These are phyloP conservation scores for Phytophthora podocarpi DNA, from an alignment of 352 stramenopile genomes.

Conservation along the genomic window DNA sequence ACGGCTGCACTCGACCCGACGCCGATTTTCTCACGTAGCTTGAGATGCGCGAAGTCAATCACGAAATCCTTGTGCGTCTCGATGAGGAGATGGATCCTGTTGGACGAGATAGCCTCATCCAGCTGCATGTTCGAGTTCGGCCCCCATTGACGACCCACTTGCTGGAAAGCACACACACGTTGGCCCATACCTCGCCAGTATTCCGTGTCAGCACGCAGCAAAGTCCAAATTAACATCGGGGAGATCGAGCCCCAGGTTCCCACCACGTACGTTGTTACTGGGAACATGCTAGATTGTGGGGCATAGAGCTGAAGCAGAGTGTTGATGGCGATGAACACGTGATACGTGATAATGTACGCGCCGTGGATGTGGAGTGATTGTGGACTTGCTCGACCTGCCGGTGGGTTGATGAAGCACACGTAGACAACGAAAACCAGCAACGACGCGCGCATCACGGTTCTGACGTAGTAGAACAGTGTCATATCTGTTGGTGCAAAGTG, in stretches of 20 bases:
- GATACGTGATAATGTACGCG: slow-evolving; percentile 36
- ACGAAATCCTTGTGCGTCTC: slow-evolving; percentile 73
- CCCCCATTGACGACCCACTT: not conserved
- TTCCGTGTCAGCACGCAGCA: slow-evolving; percentile 57
- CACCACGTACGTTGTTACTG: slow-evolving; percentile 28
- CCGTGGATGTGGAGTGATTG: slow-evolving; percentile 36
- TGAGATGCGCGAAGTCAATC: slow-evolving; percentile 70
- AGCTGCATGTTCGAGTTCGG: slow-evolving; percentile 20
- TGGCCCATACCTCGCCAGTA: slow-evolving; percentile 52
- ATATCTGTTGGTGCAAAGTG: slow-evolving; percentile 10
- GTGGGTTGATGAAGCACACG: slow-evolving; percentile 37
- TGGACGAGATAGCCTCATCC: slow-evolving; percentile 50
- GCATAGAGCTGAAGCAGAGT: slow-evolving; percentile 23
- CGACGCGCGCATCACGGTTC: slow-evolving; percentile 14
- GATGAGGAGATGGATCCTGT: slow-evolving; percentile 58
- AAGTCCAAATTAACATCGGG: slow-evolving; percentile 53
- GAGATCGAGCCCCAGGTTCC: slow-evolving; percentile 34
- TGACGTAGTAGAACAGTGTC: slow-evolving; percentile 31
- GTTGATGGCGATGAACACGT: slow-evolving; percentile 28
- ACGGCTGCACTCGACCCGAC: slow-evolving; percentile 50
- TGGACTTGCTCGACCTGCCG: slow-evolving; percentile 38
- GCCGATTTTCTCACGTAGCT: slow-evolving; percentile 56
- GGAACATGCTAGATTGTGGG: not conserved
- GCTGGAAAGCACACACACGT: slow-evolving; percentile 41
- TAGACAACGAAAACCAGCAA: slow-evolving; percentile 40